Base-by-base conservation (phyloP, 768 basidiomycete species). In the Galerina sulciceps region DNA sequence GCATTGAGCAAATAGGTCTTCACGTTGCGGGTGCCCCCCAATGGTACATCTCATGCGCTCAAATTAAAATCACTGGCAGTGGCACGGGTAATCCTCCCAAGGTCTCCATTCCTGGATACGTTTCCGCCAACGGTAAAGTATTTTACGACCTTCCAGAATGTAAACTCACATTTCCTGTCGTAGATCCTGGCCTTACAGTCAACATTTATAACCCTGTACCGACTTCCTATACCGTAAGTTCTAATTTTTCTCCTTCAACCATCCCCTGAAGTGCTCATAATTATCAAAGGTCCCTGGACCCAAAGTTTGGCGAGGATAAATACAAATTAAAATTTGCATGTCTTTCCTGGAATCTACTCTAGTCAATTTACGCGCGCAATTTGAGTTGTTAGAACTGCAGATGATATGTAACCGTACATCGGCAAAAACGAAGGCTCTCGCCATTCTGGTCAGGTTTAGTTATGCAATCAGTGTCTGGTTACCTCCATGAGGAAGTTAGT, bases 51-150 rank as follows among this genome's bases (percentile, higher is more conserved):
- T 77, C 79, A 20, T 83, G 82, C 60, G 81, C 76, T 18, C 81
- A 82, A 55, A 75, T 83, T 58, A 75, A 70, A 37, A 62, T 83
- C 51, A 77, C 75, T 2, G 75, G 75, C 26, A 75, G 79, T 34
- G 81, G 82, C 10, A 68, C 66, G 59, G 81, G 79, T 14, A 79
- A 63, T 26, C 81, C 81, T 1, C 59, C 72, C 3, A 82, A 79
- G 54, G 81, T 82, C 45, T 70, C 78, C 40, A 81, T 82, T 61
- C 82, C 81, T n/a, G 81, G 81, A 56, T 78, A 80, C 53, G 78
- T 80, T 58, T 68, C 75, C 10, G 64, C 76, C 22, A 57, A 62
- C 53, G 77, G 76, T 74, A 59, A 40, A 38, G n/a, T 8, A 8
- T 40, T 10, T 37, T 42, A n/a, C 9, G 42, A 5, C 11, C 31